Conservation (phyloP, 352 stramenopile genomes). For the Peronosclerospora sorghi region DNA sequence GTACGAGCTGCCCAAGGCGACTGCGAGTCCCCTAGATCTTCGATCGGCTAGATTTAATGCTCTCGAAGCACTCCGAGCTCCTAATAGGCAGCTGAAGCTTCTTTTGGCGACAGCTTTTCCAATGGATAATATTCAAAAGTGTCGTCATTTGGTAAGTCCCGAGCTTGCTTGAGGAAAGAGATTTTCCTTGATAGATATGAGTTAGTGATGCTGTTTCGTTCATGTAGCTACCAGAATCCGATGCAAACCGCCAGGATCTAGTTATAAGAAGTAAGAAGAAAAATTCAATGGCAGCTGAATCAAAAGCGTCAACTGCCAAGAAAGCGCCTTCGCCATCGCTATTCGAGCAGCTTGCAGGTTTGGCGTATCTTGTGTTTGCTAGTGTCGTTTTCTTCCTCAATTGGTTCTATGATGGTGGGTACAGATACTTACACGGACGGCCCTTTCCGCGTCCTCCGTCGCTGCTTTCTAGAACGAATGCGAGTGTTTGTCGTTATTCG, state of each 20-base stretch:
- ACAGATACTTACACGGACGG: conserved; percentile 70
- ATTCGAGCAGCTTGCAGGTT: conserved; percentile 50
- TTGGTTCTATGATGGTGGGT: neutral
- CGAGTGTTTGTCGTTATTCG: conserved; percentile 81
- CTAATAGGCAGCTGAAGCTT: conserved; percentile 12
- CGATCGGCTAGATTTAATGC: conserved; percentile 42
- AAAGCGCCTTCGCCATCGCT: conserved; percentile 20
- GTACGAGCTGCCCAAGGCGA: conserved; percentile 7
- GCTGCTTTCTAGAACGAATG: conserved; percentile 68
- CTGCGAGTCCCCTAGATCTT: conserved; percentile 33
- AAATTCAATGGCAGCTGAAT: conserved; percentile 6
- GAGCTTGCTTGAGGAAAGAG: neutral
- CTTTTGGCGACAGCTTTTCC: conserved; percentile 24
- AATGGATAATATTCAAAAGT: conserved; percentile 87
- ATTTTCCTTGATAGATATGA: neutral
- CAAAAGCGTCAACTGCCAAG: conserved; percentile 1
- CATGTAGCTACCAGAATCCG: conserved; percentile 49
- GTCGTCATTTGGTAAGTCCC: conserved; percentile 43
- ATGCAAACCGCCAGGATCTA: conserved; percentile 40
- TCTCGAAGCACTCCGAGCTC: conserved; percentile 27
- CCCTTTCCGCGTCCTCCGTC: conserved; percentile 75
- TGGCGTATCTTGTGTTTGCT: conserved; percentile 1
- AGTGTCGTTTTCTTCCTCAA: neutral
- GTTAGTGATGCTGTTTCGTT: neutral
- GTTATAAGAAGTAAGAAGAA: conserved; percentile 23